Percentiles rank a stretch among this genome's conserved stretches.
Conservation (phyloP, 1,284 basidiomycete genomes). For the Peniophora sp. region DNA sequence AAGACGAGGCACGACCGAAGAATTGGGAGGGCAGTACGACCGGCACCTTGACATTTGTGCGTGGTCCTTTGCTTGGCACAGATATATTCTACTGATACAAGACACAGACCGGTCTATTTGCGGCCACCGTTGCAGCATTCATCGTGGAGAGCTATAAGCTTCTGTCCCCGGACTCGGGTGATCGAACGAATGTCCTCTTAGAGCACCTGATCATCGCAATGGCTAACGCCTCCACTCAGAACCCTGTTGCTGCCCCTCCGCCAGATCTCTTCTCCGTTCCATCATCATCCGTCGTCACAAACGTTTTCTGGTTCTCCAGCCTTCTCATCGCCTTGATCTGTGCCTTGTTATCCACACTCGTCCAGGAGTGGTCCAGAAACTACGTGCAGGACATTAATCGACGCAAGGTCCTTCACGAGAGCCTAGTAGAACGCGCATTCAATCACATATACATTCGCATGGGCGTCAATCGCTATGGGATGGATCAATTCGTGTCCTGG, state of each 20-base stretch:
- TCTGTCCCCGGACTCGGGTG: conserved; percentile 12
- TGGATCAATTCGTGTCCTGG: conserved; percentile 28
- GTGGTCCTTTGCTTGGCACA: too few species aligned
- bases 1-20: too few species aligned
- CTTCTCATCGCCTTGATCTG: conserved; percentile 15
- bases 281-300: conserved; percentile 22
- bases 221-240: neutral
- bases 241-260: neutral
- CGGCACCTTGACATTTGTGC: too few species aligned
- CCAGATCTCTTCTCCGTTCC: conserved; percentile 10
- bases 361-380: conserved; percentile 19
- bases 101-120: conserved; percentile 20
- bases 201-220: conserved; percentile 4
- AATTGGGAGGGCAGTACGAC: too few species aligned
- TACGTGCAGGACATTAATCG: conserved; percentile 16
- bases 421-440: conserved; percentile 28
- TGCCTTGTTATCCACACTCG: conserved; percentile 18
- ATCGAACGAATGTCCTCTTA: conserved; percentile 12
- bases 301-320: conserved; percentile 28
- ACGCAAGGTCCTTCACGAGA: conserved; percentile 15
- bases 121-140: conserved; percentile 19
- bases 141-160: conserved; percentile 15
- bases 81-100: too few species aligned
- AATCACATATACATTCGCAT: conserved; percentile 27
- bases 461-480: conserved; percentile 28